Conservation (phyloP, 139 green algal genomes). For the Gonium pectorale region DNA sequence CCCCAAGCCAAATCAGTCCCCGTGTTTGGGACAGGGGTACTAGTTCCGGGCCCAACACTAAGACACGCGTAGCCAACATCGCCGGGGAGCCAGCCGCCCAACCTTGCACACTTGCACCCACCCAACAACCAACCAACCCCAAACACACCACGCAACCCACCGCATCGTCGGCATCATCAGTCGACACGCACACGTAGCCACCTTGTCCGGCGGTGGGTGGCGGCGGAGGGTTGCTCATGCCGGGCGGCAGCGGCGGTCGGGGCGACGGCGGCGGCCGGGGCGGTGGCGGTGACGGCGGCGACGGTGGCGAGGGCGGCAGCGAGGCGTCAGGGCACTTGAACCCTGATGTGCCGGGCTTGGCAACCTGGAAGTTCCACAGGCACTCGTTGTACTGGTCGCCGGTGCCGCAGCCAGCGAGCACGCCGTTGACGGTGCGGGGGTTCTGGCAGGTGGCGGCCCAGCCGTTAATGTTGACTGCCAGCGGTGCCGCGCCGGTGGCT, state of each 20-base stretch:
- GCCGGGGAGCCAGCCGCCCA: too few species aligned
- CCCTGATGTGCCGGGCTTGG: neutral
- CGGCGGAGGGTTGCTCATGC: neutral
- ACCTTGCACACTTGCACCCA: too few species aligned
- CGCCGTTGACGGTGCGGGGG: neutral
- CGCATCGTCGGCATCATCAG: slow-evolving; percentile 22
- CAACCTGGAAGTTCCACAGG: slow-evolving; percentile 1
- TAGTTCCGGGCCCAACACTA: too few species aligned
- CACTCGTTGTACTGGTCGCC: slow-evolving; percentile 35
- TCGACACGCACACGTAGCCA: slow-evolving; percentile 10
- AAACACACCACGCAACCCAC: neutral
- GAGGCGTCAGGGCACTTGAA: slow-evolving; percentile 20
- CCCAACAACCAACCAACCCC: too few species aligned
- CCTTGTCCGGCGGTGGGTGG: neutral
- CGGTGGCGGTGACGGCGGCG: neutral
- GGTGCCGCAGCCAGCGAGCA: neutral
- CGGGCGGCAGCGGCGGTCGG: neutral
- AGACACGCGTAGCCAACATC: too few species aligned
- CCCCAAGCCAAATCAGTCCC: too few species aligned
- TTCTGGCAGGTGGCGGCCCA: neutral
- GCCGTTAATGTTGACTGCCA: slow-evolving; percentile 17
- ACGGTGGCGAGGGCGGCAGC: neutral
- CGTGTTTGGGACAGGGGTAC: too few species aligned
- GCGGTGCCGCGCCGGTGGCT: neutral
- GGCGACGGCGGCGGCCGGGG: neutral